phyloP scores from a whole-genome alignment of 192 early-diverging fungal genomes.

The Entrophospora sp. region DNA sequence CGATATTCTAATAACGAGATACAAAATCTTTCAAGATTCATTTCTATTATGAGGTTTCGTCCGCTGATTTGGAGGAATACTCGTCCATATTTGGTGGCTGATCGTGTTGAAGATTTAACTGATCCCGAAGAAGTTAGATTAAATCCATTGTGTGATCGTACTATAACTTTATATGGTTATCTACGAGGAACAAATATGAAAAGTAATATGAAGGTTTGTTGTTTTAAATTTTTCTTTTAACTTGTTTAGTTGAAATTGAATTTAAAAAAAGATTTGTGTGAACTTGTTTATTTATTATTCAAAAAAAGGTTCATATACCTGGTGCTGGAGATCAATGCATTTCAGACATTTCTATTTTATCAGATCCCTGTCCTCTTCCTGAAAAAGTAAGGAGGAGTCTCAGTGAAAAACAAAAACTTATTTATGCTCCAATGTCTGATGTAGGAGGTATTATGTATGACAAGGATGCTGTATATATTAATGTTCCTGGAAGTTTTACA shows the following conservation, averaged over 20 bases:
- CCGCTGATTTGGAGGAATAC: conserved; percentile 95
- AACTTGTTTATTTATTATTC: no score
- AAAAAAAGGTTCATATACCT: conserved; percentile 74
- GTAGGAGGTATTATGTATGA: conserved; percentile 98
- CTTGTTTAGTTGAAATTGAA: no score
- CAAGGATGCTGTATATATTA: conserved; percentile 98
- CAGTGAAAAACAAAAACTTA: conserved; percentile 90
- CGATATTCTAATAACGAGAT: conserved; percentile 90
- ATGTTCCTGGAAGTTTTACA: conserved; percentile 80
- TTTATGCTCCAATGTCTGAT: conserved; percentile 97
- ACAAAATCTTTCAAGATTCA: conserved; percentile 90
- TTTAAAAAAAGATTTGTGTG: no score
- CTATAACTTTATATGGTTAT: conserved; percentile 92
- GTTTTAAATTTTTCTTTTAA: background rate
- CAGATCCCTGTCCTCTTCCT: conserved; percentile 96
- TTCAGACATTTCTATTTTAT: conserved; percentile 61
- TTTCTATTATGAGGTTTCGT: conserved; percentile 97
- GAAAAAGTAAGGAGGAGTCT: conserved; percentile 84
- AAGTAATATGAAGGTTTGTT: conserved; percentile 49
- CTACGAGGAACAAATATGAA: conserved; percentile 93
- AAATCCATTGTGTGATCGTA: conserved; percentile 84
- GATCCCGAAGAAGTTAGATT: conserved; percentile 74
- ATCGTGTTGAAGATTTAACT: conserved; percentile 95
- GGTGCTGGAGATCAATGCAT: conserved; percentile 87
- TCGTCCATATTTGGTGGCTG: conserved; percentile 96